Conservation (phyloP, 495 filamentous ascomycete species). For the Neurospora sp. region DNA sequence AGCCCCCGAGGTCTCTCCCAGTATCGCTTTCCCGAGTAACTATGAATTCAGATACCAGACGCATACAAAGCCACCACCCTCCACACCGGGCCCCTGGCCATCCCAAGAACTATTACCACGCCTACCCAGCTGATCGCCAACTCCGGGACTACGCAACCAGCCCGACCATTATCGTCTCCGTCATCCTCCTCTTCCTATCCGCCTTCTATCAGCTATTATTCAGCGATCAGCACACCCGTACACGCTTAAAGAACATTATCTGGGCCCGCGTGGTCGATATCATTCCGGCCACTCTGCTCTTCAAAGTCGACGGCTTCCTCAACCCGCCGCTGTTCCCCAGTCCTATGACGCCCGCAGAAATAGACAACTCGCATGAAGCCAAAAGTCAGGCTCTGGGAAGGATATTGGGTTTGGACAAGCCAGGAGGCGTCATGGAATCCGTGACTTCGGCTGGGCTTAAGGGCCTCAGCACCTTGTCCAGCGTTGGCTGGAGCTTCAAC, state of each 20-base stretch:
- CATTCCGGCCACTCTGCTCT: slow-evolving; percentile 50
- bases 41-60: slow-evolving; percentile 20
- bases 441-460: slow-evolving; percentile 29
- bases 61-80: slow-evolving; percentile 17
- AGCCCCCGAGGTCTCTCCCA: not conserved
- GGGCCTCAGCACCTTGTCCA: slow-evolving; percentile 41
- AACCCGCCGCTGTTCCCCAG: slow-evolving; percentile 25
- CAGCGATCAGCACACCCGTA: not conserved
- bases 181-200: slow-evolving; percentile 29
- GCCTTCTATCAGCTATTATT: slow-evolving; percentile 29
- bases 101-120: slow-evolving; percentile 7
- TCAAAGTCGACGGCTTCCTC: slow-evolving; percentile 44
- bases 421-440: slow-evolving; percentile 25
- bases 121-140: slow-evolving; percentile 10
- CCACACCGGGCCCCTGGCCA: slow-evolving; percentile 11
- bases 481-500: slow-evolving; percentile 29
- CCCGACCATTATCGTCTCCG: slow-evolving; percentile 27
- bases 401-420: slow-evolving; percentile 53
- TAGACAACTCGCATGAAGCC: slow-evolving; percentile 30
- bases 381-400: slow-evolving; percentile 63
- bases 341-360: slow-evolving; percentile 9
- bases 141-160: slow-evolving; percentile 22
- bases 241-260: slow-evolving; percentile 27
- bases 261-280: slow-evolving; percentile 56
- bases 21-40: not conserved